Percentiles rank a stretch among this genome's conserved stretches.
Conservation (phyloP, 129 eudicot genomes). For the Silybum marianum region DNA sequence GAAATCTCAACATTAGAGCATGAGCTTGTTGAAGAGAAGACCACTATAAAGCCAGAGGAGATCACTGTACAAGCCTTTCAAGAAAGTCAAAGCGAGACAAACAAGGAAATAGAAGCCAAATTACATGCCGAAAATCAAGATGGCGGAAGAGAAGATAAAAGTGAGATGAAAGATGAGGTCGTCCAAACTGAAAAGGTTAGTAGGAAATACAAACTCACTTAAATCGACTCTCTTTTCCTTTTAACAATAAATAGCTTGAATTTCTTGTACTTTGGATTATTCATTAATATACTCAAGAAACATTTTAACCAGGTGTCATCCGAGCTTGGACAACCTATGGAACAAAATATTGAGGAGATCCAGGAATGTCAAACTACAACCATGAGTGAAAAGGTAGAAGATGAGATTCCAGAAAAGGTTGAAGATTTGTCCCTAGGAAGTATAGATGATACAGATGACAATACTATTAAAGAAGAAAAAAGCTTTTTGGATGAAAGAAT, state of each 20-base stretch:
- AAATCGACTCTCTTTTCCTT: not conserved
- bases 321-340: constrained; percentile 2
- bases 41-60: not conserved
- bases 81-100: not conserved
- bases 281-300: not conserved
- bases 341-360: not conserved
- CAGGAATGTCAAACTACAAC: constrained; percentile 7
- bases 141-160: not conserved
- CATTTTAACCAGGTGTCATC: constrained; percentile 15
- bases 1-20: not conserved
- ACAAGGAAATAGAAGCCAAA: constrained; percentile 6
- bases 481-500: not conserved
- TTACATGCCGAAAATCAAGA: constrained; percentile 12
- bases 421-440: constrained; percentile 6
- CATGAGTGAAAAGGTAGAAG: constrained; percentile 3
- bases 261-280: not conserved
- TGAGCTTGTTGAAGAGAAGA: not conserved
- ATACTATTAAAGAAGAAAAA: not conserved
- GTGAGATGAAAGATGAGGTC: not conserved
- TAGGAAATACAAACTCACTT: not conserved
- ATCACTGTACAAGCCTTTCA: not conserved
- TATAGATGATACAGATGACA: not conserved
- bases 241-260: not conserved
- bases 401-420: not conserved
- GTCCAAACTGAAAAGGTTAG: constrained; percentile 18